Conservation (phyloP, 495 filamentous ascomycete genomes). For the Penicillium lividum region DNA sequence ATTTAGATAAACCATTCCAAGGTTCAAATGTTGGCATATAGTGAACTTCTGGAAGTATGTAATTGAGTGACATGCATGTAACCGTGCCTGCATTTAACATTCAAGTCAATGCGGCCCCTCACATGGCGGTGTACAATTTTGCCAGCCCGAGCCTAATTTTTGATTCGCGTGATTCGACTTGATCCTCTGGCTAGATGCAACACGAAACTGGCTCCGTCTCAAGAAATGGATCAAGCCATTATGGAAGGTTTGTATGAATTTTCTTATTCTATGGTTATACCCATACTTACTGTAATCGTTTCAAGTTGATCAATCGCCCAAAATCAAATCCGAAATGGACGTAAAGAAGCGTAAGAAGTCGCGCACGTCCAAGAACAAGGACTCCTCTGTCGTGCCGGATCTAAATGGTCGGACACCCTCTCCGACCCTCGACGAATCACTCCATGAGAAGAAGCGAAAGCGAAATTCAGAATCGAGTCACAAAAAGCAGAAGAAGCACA, state of each 20-base stretch:
- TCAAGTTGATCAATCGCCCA: slow-evolving; percentile 3
- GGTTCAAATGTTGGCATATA: neutral
- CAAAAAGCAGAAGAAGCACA: slow-evolving; percentile 22
- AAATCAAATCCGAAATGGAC: neutral
- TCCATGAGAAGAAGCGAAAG: slow-evolving; percentile 25
- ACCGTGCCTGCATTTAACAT: neutral
- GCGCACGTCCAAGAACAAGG: slow-evolving; percentile 6
- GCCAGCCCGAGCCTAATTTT: slow-evolving; percentile 2
- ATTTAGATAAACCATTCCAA: neutral
- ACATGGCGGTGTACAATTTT: slow-evolving; percentile 12
- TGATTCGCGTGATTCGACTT: slow-evolving; percentile 4
- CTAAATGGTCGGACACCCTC: slow-evolving; percentile 5
- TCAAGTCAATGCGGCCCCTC: neutral
- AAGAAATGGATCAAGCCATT: slow-evolving; percentile 8
- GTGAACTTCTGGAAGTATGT: neutral
- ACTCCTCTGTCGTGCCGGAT: neutral
- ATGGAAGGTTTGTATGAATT: slow-evolving; percentile 1
- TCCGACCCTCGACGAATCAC: slow-evolving; percentile 1
- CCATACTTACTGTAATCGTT: neutral
- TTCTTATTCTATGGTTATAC: neutral
- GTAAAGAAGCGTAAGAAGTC: slow-evolving; percentile 18
- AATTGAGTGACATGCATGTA: neutral
- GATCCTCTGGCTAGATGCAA: neutral
- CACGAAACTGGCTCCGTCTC: neutral
- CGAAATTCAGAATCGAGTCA: slow-evolving; percentile 16